phyloP scores from a whole-genome alignment of 108 stramenopile genomes.

The Craspedostauros australis region DNA sequence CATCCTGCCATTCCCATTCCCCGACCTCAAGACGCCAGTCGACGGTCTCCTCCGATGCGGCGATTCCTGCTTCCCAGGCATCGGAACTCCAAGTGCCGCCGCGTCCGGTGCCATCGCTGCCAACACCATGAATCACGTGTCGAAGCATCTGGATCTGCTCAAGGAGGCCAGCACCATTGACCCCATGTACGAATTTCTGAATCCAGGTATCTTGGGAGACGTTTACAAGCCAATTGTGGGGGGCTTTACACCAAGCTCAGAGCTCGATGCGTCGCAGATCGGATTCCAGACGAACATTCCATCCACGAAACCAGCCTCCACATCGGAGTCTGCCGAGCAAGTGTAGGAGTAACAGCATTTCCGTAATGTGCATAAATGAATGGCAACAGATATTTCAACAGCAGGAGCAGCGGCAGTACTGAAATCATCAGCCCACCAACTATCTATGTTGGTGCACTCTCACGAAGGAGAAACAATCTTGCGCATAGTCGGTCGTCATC shows the following conservation, averaged over 20 bases:
- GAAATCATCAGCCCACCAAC: too few species aligned
- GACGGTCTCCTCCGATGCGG: constrained; percentile 86
- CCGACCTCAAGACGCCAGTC: constrained; percentile 87
- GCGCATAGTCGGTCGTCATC: too few species aligned
- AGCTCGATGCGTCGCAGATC: constrained; percentile 56
- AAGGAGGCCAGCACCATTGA: constrained; percentile 66
- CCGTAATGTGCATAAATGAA: too few species aligned
- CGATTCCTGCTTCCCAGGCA: constrained; percentile 93
- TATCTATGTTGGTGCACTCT: too few species aligned
- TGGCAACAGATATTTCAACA: too few species aligned
- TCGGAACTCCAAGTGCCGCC: constrained; percentile 92
- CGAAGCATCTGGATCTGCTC: constrained; percentile 75
- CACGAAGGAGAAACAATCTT: too few species aligned
- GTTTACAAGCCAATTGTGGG: constrained; percentile 77
- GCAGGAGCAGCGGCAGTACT: too few species aligned
- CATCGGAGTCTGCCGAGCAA: too few species aligned
- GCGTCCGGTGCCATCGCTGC: constrained; percentile 89
- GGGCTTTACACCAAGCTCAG: constrained; percentile 74
- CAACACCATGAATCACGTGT: constrained; percentile 80
- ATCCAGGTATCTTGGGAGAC: constrained; percentile 73
- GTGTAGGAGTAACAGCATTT: too few species aligned
- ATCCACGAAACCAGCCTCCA: too few species aligned
- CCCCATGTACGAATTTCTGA: constrained; percentile 87
- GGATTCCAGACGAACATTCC: too few species aligned
- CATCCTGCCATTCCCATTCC: constrained; percentile 83